phyloP scores from a whole-genome alignment of 768 basidiomycete species.

The Serpula lacrymans region DNA sequence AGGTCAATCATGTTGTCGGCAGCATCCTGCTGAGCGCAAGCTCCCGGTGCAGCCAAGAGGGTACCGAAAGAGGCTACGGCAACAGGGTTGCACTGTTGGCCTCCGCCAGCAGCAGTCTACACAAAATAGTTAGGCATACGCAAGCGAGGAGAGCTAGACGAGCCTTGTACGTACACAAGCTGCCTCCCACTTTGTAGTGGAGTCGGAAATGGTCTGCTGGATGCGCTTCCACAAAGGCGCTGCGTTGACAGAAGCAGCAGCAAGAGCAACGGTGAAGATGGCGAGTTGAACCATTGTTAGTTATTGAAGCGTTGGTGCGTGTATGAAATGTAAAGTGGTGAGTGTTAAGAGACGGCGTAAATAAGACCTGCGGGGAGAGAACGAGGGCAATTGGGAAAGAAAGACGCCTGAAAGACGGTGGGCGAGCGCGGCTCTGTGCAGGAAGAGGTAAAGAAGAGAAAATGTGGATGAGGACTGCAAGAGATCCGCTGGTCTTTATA shows the following conservation, averaged over 20 bases:
- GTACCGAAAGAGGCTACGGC: conserved; percentile 54
- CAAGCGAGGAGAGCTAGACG: not conserved
- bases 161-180: conserved; percentile 47
- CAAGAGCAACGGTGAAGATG: conserved; percentile 23
- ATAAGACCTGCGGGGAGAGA: not conserved
- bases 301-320: not conserved
- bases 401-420: too few relatives aligned
- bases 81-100: conserved; percentile 50
- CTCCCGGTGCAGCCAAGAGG: conserved; percentile 54
- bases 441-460: too few relatives aligned
- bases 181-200: conserved; percentile 41
- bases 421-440: too few relatives aligned
- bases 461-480: too few relatives aligned
- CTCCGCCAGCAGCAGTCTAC: conserved; percentile 55
- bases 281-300: conserved; percentile 32
- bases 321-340: too few relatives aligned
- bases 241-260: conserved; percentile 31
- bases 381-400: too few relatives aligned
- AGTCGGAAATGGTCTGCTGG: conserved; percentile 38
- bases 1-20: conserved; percentile 52
- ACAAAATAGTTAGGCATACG: not conserved
- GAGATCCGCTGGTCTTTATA: too few relatives aligned
- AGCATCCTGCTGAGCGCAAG: conserved; percentile 55
- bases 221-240: conserved; percentile 44
- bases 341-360: not conserved